A percentile compares a stretch with the other conserved stretches of the same genome.
These are phyloP conservation scores for Antitrichia curtipendula DNA, from an alignment of 225 moss, liverwort and hornwort genomes.

Conservation along the genomic window DNA sequence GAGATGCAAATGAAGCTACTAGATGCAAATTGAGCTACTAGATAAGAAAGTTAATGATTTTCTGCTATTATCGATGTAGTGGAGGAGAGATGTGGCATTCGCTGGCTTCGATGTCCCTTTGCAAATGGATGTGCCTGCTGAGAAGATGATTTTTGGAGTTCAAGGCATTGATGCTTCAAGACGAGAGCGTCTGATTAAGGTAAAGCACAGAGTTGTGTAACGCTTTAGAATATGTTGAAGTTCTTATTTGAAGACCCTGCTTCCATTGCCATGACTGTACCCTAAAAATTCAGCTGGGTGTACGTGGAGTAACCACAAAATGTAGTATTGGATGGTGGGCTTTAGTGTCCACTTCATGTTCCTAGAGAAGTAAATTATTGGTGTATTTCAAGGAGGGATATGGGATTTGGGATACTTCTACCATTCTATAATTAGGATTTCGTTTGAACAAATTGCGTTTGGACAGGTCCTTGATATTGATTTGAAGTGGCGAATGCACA, in stretches of 20 bases:
- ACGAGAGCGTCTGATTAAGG: constrained; percentile 30
- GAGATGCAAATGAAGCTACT: background rate
- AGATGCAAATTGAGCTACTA: background rate
- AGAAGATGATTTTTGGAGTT: constrained; percentile 80
- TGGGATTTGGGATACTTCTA: background rate
- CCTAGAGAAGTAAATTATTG: background rate
- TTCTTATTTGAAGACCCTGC: background rate
- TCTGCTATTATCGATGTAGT: background rate
- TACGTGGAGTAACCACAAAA: background rate
- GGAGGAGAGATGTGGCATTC: constrained; percentile 48
- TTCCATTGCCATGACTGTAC: background rate
- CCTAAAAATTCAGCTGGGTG: background rate
- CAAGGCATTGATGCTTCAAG: constrained; percentile 35
- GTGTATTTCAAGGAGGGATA: background rate
- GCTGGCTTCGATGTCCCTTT: constrained; percentile 76
- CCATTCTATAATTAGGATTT: background rate
- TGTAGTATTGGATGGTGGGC: background rate
- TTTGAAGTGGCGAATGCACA: constrained; percentile 94
- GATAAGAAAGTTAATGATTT: background rate
- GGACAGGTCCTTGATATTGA: constrained; percentile 74
- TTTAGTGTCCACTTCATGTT: background rate
- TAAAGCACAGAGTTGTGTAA: background rate
- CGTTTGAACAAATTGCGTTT: background rate
- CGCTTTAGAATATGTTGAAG: background rate
- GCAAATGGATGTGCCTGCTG: constrained; percentile 91